Conservation (phyloP, 495 filamentous ascomycete species). For the Elasticomyces elasticus region DNA sequence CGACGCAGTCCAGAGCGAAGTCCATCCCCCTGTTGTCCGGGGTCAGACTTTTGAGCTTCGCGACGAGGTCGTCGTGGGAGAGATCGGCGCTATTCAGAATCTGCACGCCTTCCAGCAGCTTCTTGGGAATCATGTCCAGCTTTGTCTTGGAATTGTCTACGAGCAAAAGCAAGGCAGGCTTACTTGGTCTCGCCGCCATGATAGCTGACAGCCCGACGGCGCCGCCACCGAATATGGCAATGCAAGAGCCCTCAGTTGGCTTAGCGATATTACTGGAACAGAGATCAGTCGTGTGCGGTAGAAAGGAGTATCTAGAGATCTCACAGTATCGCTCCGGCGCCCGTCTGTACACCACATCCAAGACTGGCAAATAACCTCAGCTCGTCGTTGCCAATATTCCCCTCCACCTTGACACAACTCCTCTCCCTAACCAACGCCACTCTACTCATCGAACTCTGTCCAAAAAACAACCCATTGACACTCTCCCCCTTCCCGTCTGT, state of each 20-base stretch:
- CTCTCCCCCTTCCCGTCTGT: conserved; percentile 3
- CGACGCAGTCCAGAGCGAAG: conserved; percentile 13
- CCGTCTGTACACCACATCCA: conserved; percentile 20
- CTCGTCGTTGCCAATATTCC: conserved; percentile 4
- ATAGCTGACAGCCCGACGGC: conserved; percentile 18
- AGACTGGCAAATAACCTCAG: conserved; percentile 13
- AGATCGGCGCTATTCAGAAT: neutral
- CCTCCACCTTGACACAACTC: conserved; percentile 13
- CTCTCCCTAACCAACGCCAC: conserved; percentile 11
- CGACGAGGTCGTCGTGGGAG: conserved; percentile 4
- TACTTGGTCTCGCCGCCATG: conserved; percentile 6
- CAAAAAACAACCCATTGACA: conserved; percentile 16
- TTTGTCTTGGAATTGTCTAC: conserved; percentile 12
- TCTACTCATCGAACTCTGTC: conserved; percentile 15
- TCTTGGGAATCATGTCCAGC: conserved; percentile 14
- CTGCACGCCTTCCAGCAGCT: conserved; percentile 2
- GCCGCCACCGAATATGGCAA: conserved; percentile 20
- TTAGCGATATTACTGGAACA: conserved; percentile 18
- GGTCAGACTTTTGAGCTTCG: conserved; percentile 4
- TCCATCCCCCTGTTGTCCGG: conserved; percentile 9
- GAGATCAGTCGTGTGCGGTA: neutral
- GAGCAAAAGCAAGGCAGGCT: conserved; percentile 2
- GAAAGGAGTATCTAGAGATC: neutral
- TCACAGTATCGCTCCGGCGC: conserved; percentile 14
- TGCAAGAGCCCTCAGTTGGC: conserved; percentile 4